Base-by-base conservation (phyloP, 495 filamentous ascomycete genomes). In the Penicillium malachiteum region DNA sequence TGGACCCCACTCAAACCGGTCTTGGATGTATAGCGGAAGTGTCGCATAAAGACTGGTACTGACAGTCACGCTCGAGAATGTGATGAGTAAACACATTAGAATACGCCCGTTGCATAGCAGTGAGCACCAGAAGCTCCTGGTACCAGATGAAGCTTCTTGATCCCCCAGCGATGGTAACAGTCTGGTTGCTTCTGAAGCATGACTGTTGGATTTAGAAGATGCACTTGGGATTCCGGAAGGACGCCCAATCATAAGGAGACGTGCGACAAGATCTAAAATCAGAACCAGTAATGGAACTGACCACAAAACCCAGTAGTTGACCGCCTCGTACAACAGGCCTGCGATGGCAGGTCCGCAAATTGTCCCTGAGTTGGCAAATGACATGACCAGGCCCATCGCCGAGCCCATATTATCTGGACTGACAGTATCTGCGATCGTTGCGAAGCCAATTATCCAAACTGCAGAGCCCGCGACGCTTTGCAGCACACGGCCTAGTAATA, bases 241-340 rank as follows among this genome's bases (percentile, higher is more conserved):
- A 32, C 11, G 3, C 9, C 61, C 55, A 13, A 49, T 37, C 46
- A 49, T 49, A 26, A 49, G 30, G 6, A 35, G 2, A 7, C 66
- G 57, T 1, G 51, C 46, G 13, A 62, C 31, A 8, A 69, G 42
- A 37, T 69, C 66, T 7, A 66, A 13, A 1, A 58, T 21, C 0
- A 72, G 51, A 9, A 71, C 30, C 0, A 53, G 42, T n/a, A 66
- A 30, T 0, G 64, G 54, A 10, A 56, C 54, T n/a, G 55, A 57
- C 65, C 67, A 71, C 5, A 58, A 52, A 1, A 50, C 8, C 62
- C 66, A 69, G 46, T 72, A 70, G 9, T 66, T 64, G 0, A 47
- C 43, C 33, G 52, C 16, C 52, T 68, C 40, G 5, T 67, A 39
- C 9, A 71, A 33, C 1, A 52, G 10, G 7, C 67, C 67, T 0